These are phyloP conservation scores for Ophiosphaerella narmari DNA, from an alignment of 2,329 filamentous ascomycete genomes.

Conservation along the genomic window DNA sequence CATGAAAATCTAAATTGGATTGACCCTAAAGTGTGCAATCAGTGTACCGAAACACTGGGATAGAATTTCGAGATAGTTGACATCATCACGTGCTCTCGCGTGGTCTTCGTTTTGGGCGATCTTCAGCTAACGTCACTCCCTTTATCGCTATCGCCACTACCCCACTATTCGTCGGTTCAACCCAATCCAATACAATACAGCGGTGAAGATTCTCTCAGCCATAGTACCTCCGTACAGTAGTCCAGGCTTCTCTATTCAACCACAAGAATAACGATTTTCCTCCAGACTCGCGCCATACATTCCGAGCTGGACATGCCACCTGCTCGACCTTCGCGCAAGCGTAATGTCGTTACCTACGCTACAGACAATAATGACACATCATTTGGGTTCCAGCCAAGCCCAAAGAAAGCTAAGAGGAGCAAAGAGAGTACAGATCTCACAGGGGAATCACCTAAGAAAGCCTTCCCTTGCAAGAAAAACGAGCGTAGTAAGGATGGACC, in stretches of 20 bases:
- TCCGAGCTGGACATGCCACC: not conserved
- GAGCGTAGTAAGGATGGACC: conserved; percentile 19
- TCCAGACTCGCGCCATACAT: conserved; percentile 2
- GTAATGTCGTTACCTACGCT: conserved; percentile 19
- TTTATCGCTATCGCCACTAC: conserved; percentile 3
- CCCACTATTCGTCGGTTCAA: not conserved
- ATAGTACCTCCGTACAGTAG: no score
- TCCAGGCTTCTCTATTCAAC: not conserved
- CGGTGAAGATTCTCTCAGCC: not conserved
- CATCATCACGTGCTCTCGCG: conserved; percentile 2
- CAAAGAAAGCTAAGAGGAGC: conserved; percentile 9
- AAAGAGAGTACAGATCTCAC: conserved; percentile 13
- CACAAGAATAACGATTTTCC: not conserved
- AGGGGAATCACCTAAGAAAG: conserved; percentile 14
- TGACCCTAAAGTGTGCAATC: no score
- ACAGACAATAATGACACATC: conserved; percentile 10
- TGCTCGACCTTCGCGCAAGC: conserved; percentile 23
- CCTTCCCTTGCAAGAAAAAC: conserved; percentile 19
- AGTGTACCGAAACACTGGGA: no score
- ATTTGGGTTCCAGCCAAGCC: conserved; percentile 2
- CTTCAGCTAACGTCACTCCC: not conserved
- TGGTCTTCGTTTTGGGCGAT: not conserved
- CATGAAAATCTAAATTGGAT: no score
- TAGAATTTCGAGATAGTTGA: no score
- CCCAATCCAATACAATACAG: not conserved